phyloP scores from a whole-genome alignment of 2,329 filamentous ascomycete species.

The Aspergillus amoenus region DNA sequence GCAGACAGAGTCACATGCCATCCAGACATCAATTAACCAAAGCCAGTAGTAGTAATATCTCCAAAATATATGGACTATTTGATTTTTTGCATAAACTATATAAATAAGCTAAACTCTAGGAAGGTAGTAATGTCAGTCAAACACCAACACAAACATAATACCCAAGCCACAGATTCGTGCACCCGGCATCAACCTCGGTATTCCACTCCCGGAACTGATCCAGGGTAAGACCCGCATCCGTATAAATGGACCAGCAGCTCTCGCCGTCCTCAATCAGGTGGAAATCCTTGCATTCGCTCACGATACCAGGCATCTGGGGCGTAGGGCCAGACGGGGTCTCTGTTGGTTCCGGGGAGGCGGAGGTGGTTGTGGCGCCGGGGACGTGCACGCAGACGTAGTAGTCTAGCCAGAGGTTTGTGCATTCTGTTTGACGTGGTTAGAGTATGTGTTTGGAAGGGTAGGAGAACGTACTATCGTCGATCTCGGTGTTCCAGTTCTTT shows the following conservation, averaged over 20 bases:
- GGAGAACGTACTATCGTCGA: not conserved
- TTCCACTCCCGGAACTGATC: not conserved
- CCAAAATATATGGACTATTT: no score
- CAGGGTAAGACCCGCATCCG: not conserved
- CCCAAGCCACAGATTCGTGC: not conserved
- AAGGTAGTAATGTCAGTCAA: not conserved
- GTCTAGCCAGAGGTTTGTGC: slow-evolving; percentile 1
- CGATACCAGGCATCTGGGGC: not conserved
- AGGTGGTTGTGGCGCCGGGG: not conserved
- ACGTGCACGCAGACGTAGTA: slow-evolving; percentile 7
- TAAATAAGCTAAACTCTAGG: no score
- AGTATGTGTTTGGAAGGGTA: not conserved
- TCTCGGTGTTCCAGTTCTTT: not conserved
- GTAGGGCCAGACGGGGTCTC: not conserved
- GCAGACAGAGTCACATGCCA: no score
- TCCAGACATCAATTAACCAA: no score
- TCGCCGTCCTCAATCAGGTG: not conserved
- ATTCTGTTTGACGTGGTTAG: not conserved
- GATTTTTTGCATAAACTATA: no score
- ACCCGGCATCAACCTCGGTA: not conserved
- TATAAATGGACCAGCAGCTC: not conserved
- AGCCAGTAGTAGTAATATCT: no score
- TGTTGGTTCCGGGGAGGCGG: not conserved
- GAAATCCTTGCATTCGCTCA: not conserved
- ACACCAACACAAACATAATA: slow-evolving; percentile 1